phyloP scores from a whole-genome alignment of 768 basidiomycete genomes.

The Ramaria sp. region DNA sequence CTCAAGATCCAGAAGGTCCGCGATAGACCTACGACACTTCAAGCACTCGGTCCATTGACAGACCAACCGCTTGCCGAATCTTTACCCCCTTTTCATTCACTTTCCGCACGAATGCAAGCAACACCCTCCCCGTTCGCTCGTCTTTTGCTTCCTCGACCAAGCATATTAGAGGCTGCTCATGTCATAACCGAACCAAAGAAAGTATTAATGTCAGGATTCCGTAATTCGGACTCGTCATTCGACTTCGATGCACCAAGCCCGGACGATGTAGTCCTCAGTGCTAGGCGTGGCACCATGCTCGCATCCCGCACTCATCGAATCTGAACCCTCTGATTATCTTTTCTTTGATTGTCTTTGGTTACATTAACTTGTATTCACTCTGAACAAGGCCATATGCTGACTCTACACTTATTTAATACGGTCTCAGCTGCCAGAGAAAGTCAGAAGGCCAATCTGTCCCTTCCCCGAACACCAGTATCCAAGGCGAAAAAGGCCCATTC shows the following conservation, averaged over 20 bases:
- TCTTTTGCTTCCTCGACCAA: background rate
- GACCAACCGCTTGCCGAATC: background rate
- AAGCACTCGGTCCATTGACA: background rate
- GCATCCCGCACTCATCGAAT: slow-evolving; percentile 10
- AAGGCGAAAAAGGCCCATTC: slow-evolving; percentile 33
- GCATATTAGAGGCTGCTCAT: background rate
- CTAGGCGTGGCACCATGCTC: slow-evolving; percentile 65
- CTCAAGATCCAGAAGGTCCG: slow-evolving; percentile 59
- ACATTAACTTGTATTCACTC: slow-evolving; percentile 19
- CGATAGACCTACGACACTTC: slow-evolving; percentile 24
- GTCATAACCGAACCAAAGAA: background rate
- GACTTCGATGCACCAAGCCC: slow-evolving; percentile 81
- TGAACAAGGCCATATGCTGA: background rate
- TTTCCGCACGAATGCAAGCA: slow-evolving; percentile 25
- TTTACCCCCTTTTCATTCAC: slow-evolving; percentile 17
- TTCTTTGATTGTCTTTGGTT: slow-evolving; percentile 11
- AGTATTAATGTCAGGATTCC: no score
- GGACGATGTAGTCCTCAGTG: slow-evolving; percentile 78
- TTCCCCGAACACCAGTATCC: slow-evolving; percentile 33
- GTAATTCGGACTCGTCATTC: slow-evolving; percentile 25
- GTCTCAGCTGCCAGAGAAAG: slow-evolving; percentile 62
- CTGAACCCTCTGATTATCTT: slow-evolving; percentile 14
- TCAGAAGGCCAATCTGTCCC: slow-evolving; percentile 41
- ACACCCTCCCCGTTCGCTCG: slow-evolving; percentile 16
- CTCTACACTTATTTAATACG: background rate